Evolutionary conservation across 176 grass and related monocot species (phyloP).

Genomic region (Melocanna baccifera): DNA sequence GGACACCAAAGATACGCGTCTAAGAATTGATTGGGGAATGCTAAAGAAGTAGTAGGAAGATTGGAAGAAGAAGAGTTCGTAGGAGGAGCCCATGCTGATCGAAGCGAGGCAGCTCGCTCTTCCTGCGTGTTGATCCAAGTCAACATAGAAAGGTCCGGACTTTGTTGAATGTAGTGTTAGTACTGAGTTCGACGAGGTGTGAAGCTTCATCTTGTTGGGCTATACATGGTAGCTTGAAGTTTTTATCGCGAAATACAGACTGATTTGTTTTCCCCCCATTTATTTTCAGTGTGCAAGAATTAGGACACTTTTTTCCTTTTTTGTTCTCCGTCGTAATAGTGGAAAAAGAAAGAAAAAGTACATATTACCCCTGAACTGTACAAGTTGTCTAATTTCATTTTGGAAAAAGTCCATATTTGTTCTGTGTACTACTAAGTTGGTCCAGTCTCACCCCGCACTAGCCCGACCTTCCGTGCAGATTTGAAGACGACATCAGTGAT

Average conservation of each 20-base stretch:
- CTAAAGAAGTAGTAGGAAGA: not conserved
- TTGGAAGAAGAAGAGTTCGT: not conserved
- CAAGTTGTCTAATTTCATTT: too few species aligned
- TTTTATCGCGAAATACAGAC: not conserved
- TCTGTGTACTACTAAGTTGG: too few species aligned
- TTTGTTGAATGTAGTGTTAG: not conserved
- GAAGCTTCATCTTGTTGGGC: not conserved
- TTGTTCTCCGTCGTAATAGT: too few species aligned
- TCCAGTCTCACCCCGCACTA: too few species aligned
- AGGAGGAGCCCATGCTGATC: not conserved
- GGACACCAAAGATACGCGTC: not conserved
- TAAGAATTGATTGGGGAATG: not conserved
- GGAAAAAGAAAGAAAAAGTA: too few species aligned
- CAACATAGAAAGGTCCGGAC: not conserved
- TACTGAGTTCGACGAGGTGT: not conserved
- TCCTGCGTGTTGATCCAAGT: not conserved
- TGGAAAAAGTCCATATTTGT: too few species aligned
- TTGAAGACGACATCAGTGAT: too few species aligned
- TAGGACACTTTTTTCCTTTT: not conserved
- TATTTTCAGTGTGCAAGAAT: not conserved
- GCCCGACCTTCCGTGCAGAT: too few species aligned
- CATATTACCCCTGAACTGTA: too few species aligned
- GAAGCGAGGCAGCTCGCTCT: not conserved
- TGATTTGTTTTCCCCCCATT: not conserved
- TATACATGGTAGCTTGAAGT: not conserved